Evolutionary conservation across 139 green algal species (phyloP).

Genomic region (Auxenochlorella pyrenoidosa): DNA sequence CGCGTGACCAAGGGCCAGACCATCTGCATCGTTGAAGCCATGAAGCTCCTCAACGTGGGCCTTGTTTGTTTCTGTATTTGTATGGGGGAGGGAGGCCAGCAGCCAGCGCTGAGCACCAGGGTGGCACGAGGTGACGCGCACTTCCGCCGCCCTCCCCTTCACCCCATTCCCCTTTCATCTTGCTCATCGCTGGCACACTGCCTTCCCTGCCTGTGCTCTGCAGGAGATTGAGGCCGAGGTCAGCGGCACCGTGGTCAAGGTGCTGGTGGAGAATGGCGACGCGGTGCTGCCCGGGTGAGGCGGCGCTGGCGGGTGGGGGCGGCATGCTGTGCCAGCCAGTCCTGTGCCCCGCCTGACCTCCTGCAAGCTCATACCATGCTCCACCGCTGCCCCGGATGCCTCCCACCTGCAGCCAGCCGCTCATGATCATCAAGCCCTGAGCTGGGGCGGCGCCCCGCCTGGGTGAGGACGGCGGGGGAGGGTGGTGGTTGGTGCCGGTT

Average conservation of each 20-base stretch:
- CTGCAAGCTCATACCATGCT: neutral
- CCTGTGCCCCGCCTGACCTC: neutral
- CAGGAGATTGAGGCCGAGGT: slow-evolving; percentile 74
- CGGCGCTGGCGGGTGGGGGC: neutral
- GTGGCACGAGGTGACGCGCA: too few species aligned
- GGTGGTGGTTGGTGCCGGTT: too few species aligned
- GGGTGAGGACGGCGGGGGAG: too few species aligned
- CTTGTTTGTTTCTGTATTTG: too few species aligned
- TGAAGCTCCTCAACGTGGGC: neutral
- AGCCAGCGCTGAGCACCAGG: neutral
- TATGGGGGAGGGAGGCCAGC: neutral
- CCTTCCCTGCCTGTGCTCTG: neutral
- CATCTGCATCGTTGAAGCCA: slow-evolving; percentile 95
- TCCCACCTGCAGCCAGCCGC: slow-evolving; percentile 47
- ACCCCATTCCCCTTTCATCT: too few species aligned
- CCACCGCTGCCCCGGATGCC: neutral
- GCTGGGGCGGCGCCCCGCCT: too few species aligned
- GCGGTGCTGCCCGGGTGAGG: slow-evolving; percentile 66
- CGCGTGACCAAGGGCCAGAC: slow-evolving; percentile 93
- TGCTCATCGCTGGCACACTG: neutral
- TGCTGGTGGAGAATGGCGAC: slow-evolving; percentile 81
- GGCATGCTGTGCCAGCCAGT: neutral
- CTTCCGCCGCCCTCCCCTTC: neutral
- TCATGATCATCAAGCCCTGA: slow-evolving; percentile 74
- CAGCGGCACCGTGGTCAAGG: slow-evolving; percentile 80